These are phyloP conservation scores for Colletotrichum australisinense DNA, from an alignment of 2,329 filamentous ascomycete species.

Conservation along the genomic window DNA sequence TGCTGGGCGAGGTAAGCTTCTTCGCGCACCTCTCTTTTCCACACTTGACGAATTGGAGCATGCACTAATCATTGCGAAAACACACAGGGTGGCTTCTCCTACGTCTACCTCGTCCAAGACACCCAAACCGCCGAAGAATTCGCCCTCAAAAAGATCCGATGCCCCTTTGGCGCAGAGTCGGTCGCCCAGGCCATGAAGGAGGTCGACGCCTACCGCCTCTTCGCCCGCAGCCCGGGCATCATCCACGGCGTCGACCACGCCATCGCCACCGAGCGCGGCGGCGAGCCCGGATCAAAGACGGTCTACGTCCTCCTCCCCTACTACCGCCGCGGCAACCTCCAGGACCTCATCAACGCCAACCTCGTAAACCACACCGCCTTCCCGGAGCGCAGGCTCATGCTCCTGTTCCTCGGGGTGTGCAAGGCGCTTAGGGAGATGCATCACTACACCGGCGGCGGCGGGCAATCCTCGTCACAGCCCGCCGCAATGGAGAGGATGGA, in stretches of 20 bases:
- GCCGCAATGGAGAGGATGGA: slow-evolving; percentile 62
- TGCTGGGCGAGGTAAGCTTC: slow-evolving; percentile 84
- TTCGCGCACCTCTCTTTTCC: neutral
- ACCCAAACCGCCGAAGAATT: slow-evolving; percentile 85
- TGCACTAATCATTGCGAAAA: neutral
- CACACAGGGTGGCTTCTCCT: slow-evolving; percentile 90
- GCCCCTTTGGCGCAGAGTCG: slow-evolving; percentile 96
- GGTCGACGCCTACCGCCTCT: slow-evolving; percentile 95
- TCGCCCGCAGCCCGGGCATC: slow-evolving; percentile 84
- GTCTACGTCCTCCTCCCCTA: slow-evolving; percentile 97
- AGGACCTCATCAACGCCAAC: slow-evolving; percentile 99
- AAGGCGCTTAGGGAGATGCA: slow-evolving; percentile 91
- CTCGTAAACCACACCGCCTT: slow-evolving; percentile 94
- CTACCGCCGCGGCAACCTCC: slow-evolving; percentile 93
- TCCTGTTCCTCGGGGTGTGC: slow-evolving; percentile 91
- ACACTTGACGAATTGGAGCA: neutral
- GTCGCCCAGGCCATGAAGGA: slow-evolving; percentile 95
- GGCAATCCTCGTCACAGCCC: slow-evolving; percentile 36
- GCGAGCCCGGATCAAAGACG: slow-evolving; percentile 78
- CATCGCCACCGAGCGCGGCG: slow-evolving; percentile 78
- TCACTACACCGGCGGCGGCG: slow-evolving; percentile 69
- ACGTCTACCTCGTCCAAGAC: slow-evolving; percentile 98
- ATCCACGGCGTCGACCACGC: slow-evolving; percentile 87
- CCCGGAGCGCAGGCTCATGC: slow-evolving; percentile 88
- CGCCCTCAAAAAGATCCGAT: slow-evolving; percentile 98